phyloP scores from a whole-genome alignment of 192 early-diverging fungal genomes.

The Chytriomyces confervae region DNA sequence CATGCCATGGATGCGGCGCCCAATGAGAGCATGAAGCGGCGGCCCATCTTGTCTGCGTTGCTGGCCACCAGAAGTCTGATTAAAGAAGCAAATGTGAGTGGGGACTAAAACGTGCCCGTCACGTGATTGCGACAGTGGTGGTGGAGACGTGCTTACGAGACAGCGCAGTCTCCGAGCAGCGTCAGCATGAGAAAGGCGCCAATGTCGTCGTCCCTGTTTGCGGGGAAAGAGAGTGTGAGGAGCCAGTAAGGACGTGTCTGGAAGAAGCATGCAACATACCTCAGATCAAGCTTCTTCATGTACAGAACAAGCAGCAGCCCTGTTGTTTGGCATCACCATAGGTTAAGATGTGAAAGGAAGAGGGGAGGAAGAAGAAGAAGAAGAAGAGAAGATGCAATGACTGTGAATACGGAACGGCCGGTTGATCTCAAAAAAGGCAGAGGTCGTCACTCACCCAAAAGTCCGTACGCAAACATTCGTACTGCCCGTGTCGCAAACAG shows the following conservation, averaged over 20 bases:
- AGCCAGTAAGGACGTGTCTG: too few species aligned
- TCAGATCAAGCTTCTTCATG: conserved; percentile 31
- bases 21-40: conserved; percentile 28
- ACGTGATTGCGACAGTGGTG: too few species aligned
- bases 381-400: too few species aligned
- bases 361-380: too few species aligned
- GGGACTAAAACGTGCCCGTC: neutral
- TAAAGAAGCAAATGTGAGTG: neutral
- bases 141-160: neutral
- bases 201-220: neutral
- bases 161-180: conserved; percentile 27
- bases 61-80: conserved; percentile 25
- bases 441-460: neutral
- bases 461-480: conserved; percentile 32
- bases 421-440: too few species aligned
- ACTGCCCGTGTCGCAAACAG: conserved; percentile 31
- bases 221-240: too few species aligned
- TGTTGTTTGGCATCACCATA: too few species aligned
- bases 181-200: conserved; percentile 35
- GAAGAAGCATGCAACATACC: too few species aligned
- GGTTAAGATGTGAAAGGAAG: too few species aligned
- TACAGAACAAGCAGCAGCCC: conserved; percentile 37
- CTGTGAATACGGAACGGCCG: too few species aligned
- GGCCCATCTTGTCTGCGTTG: conserved; percentile 33
- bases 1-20: conserved; percentile 25